Conservation (phyloP, 192 early-diverging fungal genomes). For the Glomus cerebriforme region DNA sequence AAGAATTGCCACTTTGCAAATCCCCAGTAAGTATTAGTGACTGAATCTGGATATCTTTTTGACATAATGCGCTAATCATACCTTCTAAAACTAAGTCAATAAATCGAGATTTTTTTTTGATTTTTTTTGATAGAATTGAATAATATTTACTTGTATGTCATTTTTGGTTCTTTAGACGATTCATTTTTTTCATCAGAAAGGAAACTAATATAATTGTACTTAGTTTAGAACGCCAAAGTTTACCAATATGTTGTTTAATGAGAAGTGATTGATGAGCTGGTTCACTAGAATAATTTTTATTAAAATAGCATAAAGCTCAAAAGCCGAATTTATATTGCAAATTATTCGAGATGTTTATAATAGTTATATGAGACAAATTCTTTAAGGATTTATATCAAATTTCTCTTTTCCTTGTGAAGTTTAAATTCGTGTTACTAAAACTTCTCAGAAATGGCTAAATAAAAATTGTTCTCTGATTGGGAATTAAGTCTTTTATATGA, state of each 20-base stretch:
- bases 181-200: background rate
- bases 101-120: conserved; percentile 3
- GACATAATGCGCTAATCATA: conserved; percentile 62
- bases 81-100: conserved; percentile 2
- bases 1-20: conserved; percentile 81
- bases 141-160: background rate
- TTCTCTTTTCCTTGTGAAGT: background rate
- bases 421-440: background rate
- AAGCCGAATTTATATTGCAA: background rate
- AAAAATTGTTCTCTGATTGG: too few relatives aligned
- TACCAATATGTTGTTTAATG: conserved; percentile 2
- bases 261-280: background rate
- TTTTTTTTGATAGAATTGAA: background rate
- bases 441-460: background rate
- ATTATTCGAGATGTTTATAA: background rate
- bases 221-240: background rate
- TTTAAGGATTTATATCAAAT: background rate
- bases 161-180: background rate
- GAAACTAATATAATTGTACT: background rate
- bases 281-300: background rate
- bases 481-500: too few relatives aligned
- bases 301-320: background rate
- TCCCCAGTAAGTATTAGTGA: conserved; percentile 70
- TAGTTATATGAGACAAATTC: background rate
- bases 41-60: conserved; percentile 70